A percentile compares a stretch with the other conserved stretches of the same genome.
phyloP scores from a whole-genome alignment of 768 basidiomycete species.

The Hemileccinum rubropunctum region DNA sequence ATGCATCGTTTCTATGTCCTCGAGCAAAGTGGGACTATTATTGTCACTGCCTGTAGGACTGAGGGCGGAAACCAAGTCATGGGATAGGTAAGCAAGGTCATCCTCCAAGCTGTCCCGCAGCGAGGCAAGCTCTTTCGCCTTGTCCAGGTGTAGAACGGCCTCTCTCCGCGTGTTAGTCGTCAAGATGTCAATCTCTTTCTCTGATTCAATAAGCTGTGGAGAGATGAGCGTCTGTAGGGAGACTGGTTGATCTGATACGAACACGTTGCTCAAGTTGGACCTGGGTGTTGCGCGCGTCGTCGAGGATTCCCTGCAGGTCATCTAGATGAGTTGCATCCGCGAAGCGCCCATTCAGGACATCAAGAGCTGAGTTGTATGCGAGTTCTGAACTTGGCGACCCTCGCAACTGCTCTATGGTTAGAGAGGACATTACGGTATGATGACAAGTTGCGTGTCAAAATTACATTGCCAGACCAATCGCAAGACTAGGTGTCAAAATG shows the following conservation, averaged over 20 bases:
- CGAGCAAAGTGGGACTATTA: conserved; percentile 65
- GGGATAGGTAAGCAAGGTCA: conserved; percentile 65
- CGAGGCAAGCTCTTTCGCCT: conserved; percentile 74
- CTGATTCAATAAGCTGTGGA: conserved; percentile 60
- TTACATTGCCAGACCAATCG: no score
- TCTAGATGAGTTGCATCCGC: conserved; percentile 50
- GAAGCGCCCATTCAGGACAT: conserved; percentile 45
- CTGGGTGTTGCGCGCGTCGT: conserved; percentile 38
- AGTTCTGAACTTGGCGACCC: conserved; percentile 45
- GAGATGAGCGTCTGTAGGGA: conserved; percentile 17
- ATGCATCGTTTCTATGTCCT: conserved; percentile 80
- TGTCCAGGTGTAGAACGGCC: conserved; percentile 49
- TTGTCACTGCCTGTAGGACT: conserved; percentile 40
- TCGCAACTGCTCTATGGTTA: conserved; percentile 47
- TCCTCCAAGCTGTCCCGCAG: conserved; percentile 75
- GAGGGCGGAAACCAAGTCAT: conserved; percentile 59
- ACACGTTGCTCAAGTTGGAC: conserved; percentile 46
- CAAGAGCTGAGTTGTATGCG: conserved; percentile 34
- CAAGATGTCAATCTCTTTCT: conserved; percentile 43
- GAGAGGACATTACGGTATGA: conserved; percentile 35
- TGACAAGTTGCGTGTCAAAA: not conserved
- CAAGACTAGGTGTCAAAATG: no score
- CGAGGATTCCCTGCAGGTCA: conserved; percentile 43
- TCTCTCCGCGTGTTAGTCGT: conserved; percentile 47
- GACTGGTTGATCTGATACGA: conserved; percentile 29